phyloP scores from a whole-genome alignment of 768 basidiomycete species.

The Trametes maxima region DNA sequence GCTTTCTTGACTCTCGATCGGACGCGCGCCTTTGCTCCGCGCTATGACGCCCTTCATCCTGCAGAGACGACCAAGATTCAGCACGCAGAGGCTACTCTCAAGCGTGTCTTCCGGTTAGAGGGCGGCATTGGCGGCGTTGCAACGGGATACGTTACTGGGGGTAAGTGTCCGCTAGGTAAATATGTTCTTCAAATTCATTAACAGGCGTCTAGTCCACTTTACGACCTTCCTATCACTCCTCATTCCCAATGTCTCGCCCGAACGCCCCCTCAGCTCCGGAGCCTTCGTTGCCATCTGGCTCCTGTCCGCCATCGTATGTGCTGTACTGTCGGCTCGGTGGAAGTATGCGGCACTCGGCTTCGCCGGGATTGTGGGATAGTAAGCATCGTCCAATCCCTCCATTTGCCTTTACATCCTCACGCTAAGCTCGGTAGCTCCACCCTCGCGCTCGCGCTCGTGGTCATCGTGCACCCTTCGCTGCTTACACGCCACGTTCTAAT shows the following conservation, averaged over 20 bases:
- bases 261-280: constrained; percentile 46
- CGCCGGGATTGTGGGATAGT: constrained; percentile 59
- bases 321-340: constrained; percentile 57
- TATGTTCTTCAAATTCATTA: background rate
- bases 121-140: constrained; percentile 67
- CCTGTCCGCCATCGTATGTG: constrained; percentile 49
- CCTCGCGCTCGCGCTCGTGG: constrained; percentile 51
- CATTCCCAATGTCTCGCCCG: constrained; percentile 52
- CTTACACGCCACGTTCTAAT: constrained; percentile 49
- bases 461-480: constrained; percentile 58
- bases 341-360: constrained; percentile 51
- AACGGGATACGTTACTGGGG: constrained; percentile 59
- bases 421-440: constrained; percentile 38
- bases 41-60: constrained; percentile 36
- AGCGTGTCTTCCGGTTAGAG: constrained; percentile 47
- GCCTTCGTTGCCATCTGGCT: constrained; percentile 66
- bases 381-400: background rate
- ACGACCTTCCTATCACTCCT: constrained; percentile 62
- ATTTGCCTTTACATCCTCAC: background rate
- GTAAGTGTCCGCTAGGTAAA: constrained; percentile 39
- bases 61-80: constrained; percentile 24
- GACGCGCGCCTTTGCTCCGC: constrained; percentile 59
- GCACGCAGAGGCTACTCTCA: constrained; percentile 29
- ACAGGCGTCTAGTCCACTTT: constrained; percentile 47
- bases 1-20: constrained; percentile 73